These are phyloP conservation scores for Penicillium sp. DNA, from an alignment of 2,329 filamentous ascomycete genomes.

Conservation along the genomic window DNA sequence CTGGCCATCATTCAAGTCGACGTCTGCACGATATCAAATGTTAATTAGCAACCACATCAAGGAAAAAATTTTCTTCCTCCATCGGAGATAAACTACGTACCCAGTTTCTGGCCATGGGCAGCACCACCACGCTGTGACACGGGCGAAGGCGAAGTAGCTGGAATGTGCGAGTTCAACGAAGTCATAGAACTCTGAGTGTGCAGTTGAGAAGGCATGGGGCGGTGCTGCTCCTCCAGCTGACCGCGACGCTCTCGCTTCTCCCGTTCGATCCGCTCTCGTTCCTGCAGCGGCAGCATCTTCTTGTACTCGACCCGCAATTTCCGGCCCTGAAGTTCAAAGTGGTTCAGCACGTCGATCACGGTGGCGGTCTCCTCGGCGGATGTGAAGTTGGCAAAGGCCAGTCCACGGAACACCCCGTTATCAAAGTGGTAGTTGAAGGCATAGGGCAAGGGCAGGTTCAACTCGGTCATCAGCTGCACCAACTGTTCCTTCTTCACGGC, in stretches of 20 bases:
- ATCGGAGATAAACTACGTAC: slow-evolving; percentile 24
- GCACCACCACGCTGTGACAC: slow-evolving; percentile 54
- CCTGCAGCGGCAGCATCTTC: slow-evolving; percentile 95
- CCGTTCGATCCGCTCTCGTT: slow-evolving; percentile 91
- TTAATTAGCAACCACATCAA: slow-evolving; percentile 2
- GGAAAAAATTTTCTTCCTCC: neutral
- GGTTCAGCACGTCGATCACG: slow-evolving; percentile 93
- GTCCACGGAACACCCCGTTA: slow-evolving; percentile 90
- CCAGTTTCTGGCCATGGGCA: slow-evolving; percentile 33
- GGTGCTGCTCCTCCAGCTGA: slow-evolving; percentile 95
- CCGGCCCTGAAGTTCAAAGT: slow-evolving; percentile 89
- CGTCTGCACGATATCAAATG: slow-evolving; percentile 48
- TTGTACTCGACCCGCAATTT: slow-evolving; percentile 98
- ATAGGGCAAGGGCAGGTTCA: slow-evolving; percentile 91
- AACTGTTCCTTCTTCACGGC: slow-evolving; percentile 97
- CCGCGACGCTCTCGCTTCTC: slow-evolving; percentile 96
- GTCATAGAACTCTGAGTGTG: slow-evolving; percentile 86
- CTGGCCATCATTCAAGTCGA: slow-evolving; percentile 88
- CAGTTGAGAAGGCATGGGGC: slow-evolving; percentile 67
- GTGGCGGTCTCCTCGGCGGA: slow-evolving; percentile 89
- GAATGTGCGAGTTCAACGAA: slow-evolving; percentile 67
- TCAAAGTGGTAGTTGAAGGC: slow-evolving; percentile 99
- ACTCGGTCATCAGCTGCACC: slow-evolving; percentile 87
- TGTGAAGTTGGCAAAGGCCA: slow-evolving; percentile 98
- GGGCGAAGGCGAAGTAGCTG: slow-evolving; percentile 66